Percentiles rank a stretch among this genome's conserved stretches.
These are phyloP conservation scores for Starmerella riodocensis DNA, from an alignment of 805 yeast species.

Conservation along the genomic window DNA sequence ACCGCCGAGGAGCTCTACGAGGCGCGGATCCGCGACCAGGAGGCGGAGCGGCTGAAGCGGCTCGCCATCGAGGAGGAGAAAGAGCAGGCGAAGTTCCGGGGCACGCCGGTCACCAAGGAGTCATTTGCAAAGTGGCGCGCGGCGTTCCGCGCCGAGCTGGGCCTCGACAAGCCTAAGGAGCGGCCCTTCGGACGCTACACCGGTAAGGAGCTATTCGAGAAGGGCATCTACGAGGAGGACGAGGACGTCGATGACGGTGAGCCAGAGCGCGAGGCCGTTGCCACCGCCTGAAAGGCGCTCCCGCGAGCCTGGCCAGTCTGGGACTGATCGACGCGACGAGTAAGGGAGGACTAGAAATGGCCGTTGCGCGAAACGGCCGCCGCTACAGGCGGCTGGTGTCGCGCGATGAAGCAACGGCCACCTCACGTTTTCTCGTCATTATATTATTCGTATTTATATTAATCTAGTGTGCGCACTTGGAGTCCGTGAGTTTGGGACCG, in stretches of 20 bases:
- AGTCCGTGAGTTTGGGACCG: too few relatives aligned
- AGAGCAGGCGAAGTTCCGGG: slow-evolving; percentile 80
- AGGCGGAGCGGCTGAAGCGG: slow-evolving; percentile 45
- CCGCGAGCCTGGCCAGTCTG: too few relatives aligned
- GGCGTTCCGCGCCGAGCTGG: slow-evolving; percentile 57
- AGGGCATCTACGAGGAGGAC: slow-evolving; percentile 65
- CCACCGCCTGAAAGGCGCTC: too few relatives aligned
- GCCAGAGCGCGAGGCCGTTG: too few relatives aligned
- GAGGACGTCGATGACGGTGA: slow-evolving; percentile 39
- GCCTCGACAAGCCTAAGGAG: slow-evolving; percentile 46
- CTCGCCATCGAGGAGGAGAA: slow-evolving; percentile 55
- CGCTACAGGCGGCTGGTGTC: too few relatives aligned
- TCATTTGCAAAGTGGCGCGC: slow-evolving; percentile 61
- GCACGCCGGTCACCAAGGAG: slow-evolving; percentile 77
- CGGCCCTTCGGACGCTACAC: slow-evolving; percentile 60
- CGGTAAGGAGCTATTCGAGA: slow-evolving; percentile 81
- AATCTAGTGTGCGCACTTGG: too few relatives aligned
- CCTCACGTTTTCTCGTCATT: too few relatives aligned
- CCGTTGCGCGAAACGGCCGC: too few relatives aligned
- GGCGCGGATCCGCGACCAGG: slow-evolving; percentile 40
- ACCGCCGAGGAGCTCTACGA: slow-evolving; percentile 58
- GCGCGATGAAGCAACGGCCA: too few relatives aligned
- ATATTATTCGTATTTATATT: too few relatives aligned
- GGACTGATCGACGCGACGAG: too few relatives aligned
- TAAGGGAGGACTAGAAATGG: too few relatives aligned